Percentiles rank a stretch among this genome's conserved stretches.
phyloP scores from a whole-genome alignment of 1,284 basidiomycete genomes.

The Ceratobasidium sp. region DNA sequence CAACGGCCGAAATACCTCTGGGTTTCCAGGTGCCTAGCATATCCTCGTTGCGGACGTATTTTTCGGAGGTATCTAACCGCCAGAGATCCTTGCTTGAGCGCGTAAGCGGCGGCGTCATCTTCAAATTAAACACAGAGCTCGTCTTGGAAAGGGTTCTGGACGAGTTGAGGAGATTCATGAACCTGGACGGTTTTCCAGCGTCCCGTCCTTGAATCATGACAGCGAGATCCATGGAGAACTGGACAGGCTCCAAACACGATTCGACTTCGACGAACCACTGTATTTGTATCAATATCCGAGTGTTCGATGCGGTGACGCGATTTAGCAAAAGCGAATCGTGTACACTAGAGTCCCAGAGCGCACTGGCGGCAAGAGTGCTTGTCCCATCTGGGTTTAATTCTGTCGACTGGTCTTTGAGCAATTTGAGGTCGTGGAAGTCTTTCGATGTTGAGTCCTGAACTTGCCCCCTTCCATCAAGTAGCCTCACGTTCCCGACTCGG shows the following conservation, averaged over 20 bases:
- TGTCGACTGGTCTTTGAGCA: slow-evolving; percentile 73
- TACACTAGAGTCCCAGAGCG: slow-evolving; percentile 92
- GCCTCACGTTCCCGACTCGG: slow-evolving; percentile 80
- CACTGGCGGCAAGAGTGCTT: slow-evolving; percentile 69
- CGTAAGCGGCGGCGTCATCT: slow-evolving; percentile 83
- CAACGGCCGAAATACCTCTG: slow-evolving; percentile 84
- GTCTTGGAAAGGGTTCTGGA: slow-evolving; percentile 76
- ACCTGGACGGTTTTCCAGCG: slow-evolving; percentile 79
- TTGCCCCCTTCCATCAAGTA: slow-evolving; percentile 85
- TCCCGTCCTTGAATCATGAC: slow-evolving; percentile 88
- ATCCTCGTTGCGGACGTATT: slow-evolving; percentile 93
- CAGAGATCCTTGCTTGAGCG: slow-evolving; percentile 89
- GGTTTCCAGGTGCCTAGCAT: slow-evolving; percentile 83
- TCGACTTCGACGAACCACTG: slow-evolving; percentile 83
- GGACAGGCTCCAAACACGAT: slow-evolving; percentile 80
- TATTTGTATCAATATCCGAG: slow-evolving; percentile 81
- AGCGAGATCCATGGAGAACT: slow-evolving; percentile 87
- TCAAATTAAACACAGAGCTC: slow-evolving; percentile 81
- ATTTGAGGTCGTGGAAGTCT: slow-evolving; percentile 69
- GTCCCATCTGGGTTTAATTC: slow-evolving; percentile 85
- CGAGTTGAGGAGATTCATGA: slow-evolving; percentile 77
- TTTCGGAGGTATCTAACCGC: slow-evolving; percentile 92
- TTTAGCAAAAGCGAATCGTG: slow-evolving; percentile 90
- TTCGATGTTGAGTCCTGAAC: slow-evolving; percentile 77
- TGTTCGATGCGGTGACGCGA: slow-evolving; percentile 77